These are phyloP conservation scores for Wickerhamomyces chambardii DNA, from an alignment of 805 yeast genomes.

Conservation along the genomic window DNA sequence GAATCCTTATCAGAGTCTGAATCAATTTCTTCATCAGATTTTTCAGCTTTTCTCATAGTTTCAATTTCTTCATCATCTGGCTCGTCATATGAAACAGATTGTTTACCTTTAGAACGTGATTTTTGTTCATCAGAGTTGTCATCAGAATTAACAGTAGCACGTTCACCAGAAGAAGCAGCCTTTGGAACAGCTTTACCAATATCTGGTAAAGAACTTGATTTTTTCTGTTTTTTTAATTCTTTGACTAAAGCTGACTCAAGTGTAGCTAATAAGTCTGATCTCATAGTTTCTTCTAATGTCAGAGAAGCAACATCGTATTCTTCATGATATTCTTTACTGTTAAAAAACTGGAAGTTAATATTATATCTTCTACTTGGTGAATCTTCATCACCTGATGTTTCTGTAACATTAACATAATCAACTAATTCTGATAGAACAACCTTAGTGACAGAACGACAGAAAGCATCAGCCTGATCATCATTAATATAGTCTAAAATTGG, in stretches of 20 bases:
- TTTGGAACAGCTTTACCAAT: conserved; percentile 68
- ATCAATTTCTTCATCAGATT: conserved; percentile 56
- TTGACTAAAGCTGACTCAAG: conserved; percentile 69
- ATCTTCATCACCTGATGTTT: conserved; percentile 65
- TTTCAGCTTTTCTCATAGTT: conserved; percentile 77
- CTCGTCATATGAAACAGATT: conserved; percentile 86
- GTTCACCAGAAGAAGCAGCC: conserved; percentile 31
- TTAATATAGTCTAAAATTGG: conserved; percentile 75
- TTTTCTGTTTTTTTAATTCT: conserved; percentile 78
- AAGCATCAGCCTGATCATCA: conserved; percentile 84
- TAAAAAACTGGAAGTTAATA: conserved; percentile 68
- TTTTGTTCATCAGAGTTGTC: conserved; percentile 58
- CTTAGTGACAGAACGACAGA: conserved; percentile 83
- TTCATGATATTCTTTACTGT: conserved; percentile 64
- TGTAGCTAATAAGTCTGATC: conserved; percentile 52
- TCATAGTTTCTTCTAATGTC: conserved; percentile 64
- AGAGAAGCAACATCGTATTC: conserved; percentile 85
- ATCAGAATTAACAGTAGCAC: conserved; percentile 30
- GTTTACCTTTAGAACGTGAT: conserved; percentile 56
- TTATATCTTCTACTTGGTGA: conserved; percentile 58
- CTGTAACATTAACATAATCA: conserved; percentile 78
- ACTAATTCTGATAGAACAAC: conserved; percentile 84
- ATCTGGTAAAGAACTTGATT: conserved; percentile 39
- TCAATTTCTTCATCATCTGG: conserved; percentile 95
- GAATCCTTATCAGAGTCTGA: conserved; percentile 34